Percentiles rank a stretch among this genome's conserved stretches.
phyloP scores from a whole-genome alignment of 768 basidiomycete genomes.

The Rhodotorula paludigena region DNA sequence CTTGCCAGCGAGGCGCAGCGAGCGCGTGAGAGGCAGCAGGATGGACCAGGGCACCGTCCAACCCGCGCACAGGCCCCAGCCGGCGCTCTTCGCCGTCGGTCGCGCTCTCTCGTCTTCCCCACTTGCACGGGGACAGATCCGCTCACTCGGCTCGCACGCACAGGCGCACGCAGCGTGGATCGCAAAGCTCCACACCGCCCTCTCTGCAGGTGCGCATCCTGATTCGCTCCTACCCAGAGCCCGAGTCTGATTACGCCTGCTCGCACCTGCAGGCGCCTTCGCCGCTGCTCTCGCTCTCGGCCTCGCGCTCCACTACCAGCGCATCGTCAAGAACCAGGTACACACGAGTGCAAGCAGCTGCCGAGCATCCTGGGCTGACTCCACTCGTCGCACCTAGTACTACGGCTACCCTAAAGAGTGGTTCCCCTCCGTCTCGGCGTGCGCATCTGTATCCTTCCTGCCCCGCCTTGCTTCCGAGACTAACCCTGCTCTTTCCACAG shows the following conservation, averaged over 20 bases:
- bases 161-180: not conserved
- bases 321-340: slow-evolving; percentile 77
- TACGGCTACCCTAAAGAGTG: slow-evolving; percentile 77
- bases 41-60: no score
- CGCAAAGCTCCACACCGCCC: not conserved
- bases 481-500: not conserved
- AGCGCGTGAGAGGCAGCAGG: no score
- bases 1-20: no score
- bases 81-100: not conserved
- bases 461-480: not conserved
- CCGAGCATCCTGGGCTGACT: no score
- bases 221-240: not conserved
- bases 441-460: not conserved
- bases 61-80: not conserved
- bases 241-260: not conserved
- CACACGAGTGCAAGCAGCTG: no score
- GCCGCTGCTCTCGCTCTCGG: slow-evolving; percentile 59
- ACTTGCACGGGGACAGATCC: not conserved
- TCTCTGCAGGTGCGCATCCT: not conserved
- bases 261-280: slow-evolving; percentile 21
- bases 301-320: slow-evolving; percentile 67
- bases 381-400: not conserved
- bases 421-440: slow-evolving; percentile 71
- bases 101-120: not conserved
- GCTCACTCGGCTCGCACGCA: not conserved